A percentile compares a stretch with the other conserved stretches of the same genome.
Evolutionary conservation across 768 basidiomycete species (phyloP).

Genomic region (Hypsizygus marmoreus): DNA sequence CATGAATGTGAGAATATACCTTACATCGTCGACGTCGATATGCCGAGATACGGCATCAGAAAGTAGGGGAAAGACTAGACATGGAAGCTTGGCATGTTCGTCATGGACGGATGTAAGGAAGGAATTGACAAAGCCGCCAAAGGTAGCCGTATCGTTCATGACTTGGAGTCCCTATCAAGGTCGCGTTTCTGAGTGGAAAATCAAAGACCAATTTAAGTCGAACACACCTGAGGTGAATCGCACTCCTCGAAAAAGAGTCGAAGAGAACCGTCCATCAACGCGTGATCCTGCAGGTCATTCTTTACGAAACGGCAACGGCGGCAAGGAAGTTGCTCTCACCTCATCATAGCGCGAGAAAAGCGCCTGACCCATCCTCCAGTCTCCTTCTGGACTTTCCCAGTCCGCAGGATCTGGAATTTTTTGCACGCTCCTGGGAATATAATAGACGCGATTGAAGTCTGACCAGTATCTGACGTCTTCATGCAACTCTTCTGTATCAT

Average conservation of each 20-base stretch:
- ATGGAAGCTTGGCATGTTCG: slow-evolving; percentile 65
- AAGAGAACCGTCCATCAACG: slow-evolving; percentile 69
- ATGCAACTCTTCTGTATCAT: slow-evolving; percentile 11
- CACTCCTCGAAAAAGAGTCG: slow-evolving; percentile 75
- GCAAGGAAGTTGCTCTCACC: slow-evolving; percentile 34
- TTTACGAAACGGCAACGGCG: background rate
- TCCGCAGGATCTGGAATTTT: slow-evolving; percentile 58
- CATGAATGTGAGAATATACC: slow-evolving; percentile 18
- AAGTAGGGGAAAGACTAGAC: slow-evolving; percentile 57
- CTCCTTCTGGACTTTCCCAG: slow-evolving; percentile 53
- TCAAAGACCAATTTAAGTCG: no score
- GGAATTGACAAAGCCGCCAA: slow-evolving; percentile 65
- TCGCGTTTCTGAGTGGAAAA: no score
- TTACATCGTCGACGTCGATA: slow-evolving; percentile 46
- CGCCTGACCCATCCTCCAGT: slow-evolving; percentile 59
- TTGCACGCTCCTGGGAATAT: slow-evolving; percentile 66
- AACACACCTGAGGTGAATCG: slow-evolving; percentile 65
- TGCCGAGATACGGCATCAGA: slow-evolving; percentile 41
- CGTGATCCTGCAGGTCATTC: slow-evolving; percentile 45
- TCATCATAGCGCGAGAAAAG: slow-evolving; percentile 55
- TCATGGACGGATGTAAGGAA: slow-evolving; percentile 66
- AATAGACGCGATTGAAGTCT: slow-evolving; percentile 65
- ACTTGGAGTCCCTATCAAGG: slow-evolving; percentile 69
- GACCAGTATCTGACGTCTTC: slow-evolving; percentile 62
- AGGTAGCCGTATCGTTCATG: slow-evolving; percentile 58